Conservation (phyloP, 169 alveolate genomes). For the Neospora caninum region DNA sequence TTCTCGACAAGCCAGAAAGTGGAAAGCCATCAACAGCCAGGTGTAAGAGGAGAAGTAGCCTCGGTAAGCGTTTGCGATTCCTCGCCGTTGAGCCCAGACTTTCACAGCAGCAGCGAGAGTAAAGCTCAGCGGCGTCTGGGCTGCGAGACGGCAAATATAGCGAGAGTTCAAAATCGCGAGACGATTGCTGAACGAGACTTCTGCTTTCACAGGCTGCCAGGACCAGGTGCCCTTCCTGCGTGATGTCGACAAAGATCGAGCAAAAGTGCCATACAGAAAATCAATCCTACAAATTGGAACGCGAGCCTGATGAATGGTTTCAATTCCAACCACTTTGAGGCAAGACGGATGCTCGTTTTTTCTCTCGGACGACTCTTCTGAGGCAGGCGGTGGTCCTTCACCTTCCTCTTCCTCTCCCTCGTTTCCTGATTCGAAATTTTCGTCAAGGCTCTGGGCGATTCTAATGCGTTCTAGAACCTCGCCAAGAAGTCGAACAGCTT, state of each 20-base stretch:
- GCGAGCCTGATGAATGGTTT: not conserved
- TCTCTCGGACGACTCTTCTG: too few relatives aligned
- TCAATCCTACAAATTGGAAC: not conserved
- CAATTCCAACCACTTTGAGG: not conserved
- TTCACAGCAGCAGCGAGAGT: constrained; percentile 3
- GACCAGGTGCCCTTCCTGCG: not conserved
- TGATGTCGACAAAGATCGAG: not conserved
- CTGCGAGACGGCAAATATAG: not conserved
- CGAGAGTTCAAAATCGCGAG: not conserved
- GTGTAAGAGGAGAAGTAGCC: not conserved
- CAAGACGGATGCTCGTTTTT: not conserved
- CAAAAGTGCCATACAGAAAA: not conserved
- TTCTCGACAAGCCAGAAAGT: not conserved
- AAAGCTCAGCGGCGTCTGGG: not conserved
- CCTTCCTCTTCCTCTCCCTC: not conserved
- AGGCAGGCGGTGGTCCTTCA: not conserved
- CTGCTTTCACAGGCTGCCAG: not conserved
- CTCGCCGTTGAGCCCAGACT: constrained; percentile 1
- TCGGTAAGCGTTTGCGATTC: not conserved
- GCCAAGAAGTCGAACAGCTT: not conserved
- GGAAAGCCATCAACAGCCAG: constrained; percentile 1
- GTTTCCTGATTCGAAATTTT: not conserved
- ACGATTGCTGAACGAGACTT: constrained; percentile 9
- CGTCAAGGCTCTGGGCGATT: not conserved
- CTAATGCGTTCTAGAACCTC: not conserved